Conservation (phyloP, 495 filamentous ascomycete genomes). For the Cercophora samala region DNA sequence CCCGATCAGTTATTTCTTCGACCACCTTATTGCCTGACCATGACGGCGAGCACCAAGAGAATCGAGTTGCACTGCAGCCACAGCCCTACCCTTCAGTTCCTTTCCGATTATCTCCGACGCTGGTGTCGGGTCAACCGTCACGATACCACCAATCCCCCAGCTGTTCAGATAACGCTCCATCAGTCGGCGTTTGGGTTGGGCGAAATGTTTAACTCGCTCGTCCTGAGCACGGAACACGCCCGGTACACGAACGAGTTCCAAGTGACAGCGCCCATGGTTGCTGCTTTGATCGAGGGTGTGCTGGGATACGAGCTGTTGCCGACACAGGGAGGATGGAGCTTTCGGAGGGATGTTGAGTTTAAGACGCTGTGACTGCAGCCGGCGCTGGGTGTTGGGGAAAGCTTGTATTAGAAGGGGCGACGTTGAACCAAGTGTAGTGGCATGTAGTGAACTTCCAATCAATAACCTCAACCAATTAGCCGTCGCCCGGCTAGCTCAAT, state of each 20-base stretch:
- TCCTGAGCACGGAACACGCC: slow-evolving; percentile 29
- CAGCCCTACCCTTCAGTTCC: slow-evolving; percentile 37
- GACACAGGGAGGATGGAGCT: slow-evolving; percentile 19
- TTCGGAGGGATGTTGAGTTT: slow-evolving; percentile 25
- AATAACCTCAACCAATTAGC: background rate
- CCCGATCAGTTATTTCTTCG: slow-evolving; percentile 38
- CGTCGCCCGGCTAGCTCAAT: slow-evolving; percentile 65
- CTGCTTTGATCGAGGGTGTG: slow-evolving; percentile 39
- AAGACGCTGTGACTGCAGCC: slow-evolving; percentile 16
- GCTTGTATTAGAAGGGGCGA: too few species aligned
- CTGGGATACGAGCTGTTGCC: slow-evolving; percentile 39
- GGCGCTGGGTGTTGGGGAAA: too few species aligned
- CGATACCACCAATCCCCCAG: slow-evolving; percentile 33
- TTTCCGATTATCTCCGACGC: slow-evolving; percentile 38
- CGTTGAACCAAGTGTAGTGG: too few species aligned
- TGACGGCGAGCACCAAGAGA: slow-evolving; percentile 15
- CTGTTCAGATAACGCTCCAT: slow-evolving; percentile 33
- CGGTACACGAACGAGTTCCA: slow-evolving; percentile 26
- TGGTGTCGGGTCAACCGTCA: slow-evolving; percentile 40
- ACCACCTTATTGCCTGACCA: slow-evolving; percentile 41
- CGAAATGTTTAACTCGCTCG: slow-evolving; percentile 36
- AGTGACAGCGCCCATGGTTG: slow-evolving; percentile 35
- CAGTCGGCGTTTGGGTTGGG: slow-evolving; percentile 40
- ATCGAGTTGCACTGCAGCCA: slow-evolving; percentile 41
- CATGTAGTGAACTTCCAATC: too few species aligned